Conservation (phyloP, 805 yeast genomes). For the Yarrowia yakushimensis region DNA sequence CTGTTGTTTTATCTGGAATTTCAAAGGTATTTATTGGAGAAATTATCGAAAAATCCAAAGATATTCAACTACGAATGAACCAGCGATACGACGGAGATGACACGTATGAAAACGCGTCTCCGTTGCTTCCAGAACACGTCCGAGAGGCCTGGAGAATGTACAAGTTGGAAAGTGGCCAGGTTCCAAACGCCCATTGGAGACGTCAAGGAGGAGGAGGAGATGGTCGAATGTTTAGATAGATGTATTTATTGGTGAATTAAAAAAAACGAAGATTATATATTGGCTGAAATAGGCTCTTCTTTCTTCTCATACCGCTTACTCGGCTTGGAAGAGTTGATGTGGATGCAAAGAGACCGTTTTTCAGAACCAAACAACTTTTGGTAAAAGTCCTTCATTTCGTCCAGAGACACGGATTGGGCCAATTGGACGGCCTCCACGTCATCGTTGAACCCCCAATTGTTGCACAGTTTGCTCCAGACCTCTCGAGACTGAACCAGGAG, state of each 20-base stretch:
- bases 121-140: conserved; percentile 77
- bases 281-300: not conserved
- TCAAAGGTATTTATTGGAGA: conserved; percentile 90
- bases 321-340: not conserved
- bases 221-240: conserved; percentile 66
- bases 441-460: not conserved
- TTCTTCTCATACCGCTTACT: not conserved
- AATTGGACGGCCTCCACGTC: not conserved
- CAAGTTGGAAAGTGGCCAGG: conserved; percentile 60
- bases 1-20: conserved; percentile 78
- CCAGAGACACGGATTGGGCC: not conserved
- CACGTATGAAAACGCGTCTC: conserved; percentile 37
- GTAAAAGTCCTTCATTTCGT: conserved; percentile 1
- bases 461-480: not conserved
- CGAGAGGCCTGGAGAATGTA: conserved; percentile 85
- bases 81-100: conserved; percentile 33
- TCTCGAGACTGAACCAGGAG: not conserved
- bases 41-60: conserved; percentile 74
- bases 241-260: not conserved
- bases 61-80: conserved; percentile 55
- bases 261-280: no score
- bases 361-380: not conserved
- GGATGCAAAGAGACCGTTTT: conserved; percentile 3
- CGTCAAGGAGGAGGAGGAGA: conserved; percentile 67
- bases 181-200: conserved; percentile 65